Base-by-base conservation (phyloP, 441 rosid genomes). In the Aquilaria agallochum region DNA sequence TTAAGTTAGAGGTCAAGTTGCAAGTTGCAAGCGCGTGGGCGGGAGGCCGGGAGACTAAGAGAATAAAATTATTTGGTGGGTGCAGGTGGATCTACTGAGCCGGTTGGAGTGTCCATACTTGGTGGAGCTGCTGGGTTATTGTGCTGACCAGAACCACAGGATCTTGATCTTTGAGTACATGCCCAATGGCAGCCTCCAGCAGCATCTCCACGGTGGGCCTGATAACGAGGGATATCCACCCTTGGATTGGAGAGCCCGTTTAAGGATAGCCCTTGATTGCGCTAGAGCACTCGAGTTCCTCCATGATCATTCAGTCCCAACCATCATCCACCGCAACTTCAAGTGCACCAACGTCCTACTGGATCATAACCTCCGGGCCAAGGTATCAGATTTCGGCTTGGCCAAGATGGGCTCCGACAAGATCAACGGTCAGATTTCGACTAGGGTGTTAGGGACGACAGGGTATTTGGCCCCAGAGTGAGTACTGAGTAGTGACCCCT, bases 381-480 rank as follows among this genome's bases (percentile, higher is more conserved):
- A 77, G 76, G 96, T 93, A 50, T 88, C 91, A 0, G 95, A 80
- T 79, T 85, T 93, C 0, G 95, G 91, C 59, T 74, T 85, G 72
- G 95, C 98, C 44, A 90, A 87, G 87, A 81, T 73, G 73, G 84
- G 74, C 13, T 86, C 96, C 0, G 86, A 90, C 67, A 85, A 75
- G 78, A 77, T 82, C 76, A 85, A 85, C 1, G 89, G 95, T 64
- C 95, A 88, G 80, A 72, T 78, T 59, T 82, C 81, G 27, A 90
- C 92, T 2, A 76, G 86, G 6, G 83, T 90, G n/a, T 59, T 81
- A 1, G 91, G 96, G 68, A 90, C 96, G 74, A 83, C 81, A 0
- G 95, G 92, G 59, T 93, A 90, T 73, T 74, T 90, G 36, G 98
- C 97, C 10, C 98, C 98, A 42, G 98, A 93, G 98, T 92, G 71